Evolutionary conservation across 192 early-diverging fungal species (phyloP), one percentile per base, ranked within the genome.

Genomic region (Jimgerdemannia flammicorona): DNA sequence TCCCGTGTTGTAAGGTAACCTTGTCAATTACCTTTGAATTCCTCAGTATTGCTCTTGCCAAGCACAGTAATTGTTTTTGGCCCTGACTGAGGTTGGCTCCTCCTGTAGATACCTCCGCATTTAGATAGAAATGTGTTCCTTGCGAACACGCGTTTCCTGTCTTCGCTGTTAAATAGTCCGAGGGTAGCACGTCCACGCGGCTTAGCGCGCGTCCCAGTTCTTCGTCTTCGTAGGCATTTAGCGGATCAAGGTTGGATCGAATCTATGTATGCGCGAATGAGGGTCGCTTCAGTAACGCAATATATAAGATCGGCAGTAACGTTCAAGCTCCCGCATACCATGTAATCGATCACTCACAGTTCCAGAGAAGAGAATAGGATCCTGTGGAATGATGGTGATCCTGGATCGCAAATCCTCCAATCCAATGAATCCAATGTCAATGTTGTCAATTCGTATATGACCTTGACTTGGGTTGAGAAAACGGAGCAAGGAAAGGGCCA

Each of bases 221-320:
- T 65, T 80, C 80, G 71, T 99, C 96, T 43, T 88, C 86, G 75
- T 85, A 87, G 77, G 95, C 91, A 40, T 78, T 81, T 80, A 97
- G 93, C 0, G 94, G 94, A 85, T 98, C 96, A 42, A 98, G 77
- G 80, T 97, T 97, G 74, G 91, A 91, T 64, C 79, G 64, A 49
- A 80, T 44, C 29, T 29, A 29, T 29, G 29, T 29, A 29, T 29
- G 29, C 29, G 29, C 29, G 29, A 29, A 29, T 1, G 29, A 29
- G 29, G 29, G 29, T 29, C 29, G 29, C 29, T 29, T 29, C 29
- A 29, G 29, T 29, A 29, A 29, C 29, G 29, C 29, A 29, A 29
- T 29, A 29, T 29, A 29, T 29, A 29, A 29, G 29, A 29, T 29
- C 29, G 29, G 29, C 29, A 29, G 29, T 1, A 29, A 29, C 29